These are phyloP conservation scores for Phalaenopsis hybrid DNA, from an alignment of 116 monocot species.

Conservation along the genomic window DNA sequence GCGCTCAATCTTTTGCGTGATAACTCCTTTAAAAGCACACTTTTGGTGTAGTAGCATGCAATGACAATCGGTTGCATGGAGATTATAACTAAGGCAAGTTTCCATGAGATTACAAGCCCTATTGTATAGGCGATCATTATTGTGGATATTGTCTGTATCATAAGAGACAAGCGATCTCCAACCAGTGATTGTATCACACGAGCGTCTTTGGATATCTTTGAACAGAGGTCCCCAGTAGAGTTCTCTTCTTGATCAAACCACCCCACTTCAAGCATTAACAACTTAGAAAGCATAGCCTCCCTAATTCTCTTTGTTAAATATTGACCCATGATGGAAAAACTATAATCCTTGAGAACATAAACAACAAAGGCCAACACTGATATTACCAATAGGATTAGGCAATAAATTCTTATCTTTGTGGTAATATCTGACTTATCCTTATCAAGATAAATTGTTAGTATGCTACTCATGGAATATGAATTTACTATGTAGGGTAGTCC, in stretches of 20 bases:
- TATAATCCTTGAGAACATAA: constrained; percentile 51
- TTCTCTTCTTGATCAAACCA: constrained; percentile 69
- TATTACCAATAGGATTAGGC: constrained; percentile 22
- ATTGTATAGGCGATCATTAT: constrained; percentile 40
- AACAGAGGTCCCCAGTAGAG: constrained; percentile 46
- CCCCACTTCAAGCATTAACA: constrained; percentile 54
- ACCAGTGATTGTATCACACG: constrained; percentile 49
- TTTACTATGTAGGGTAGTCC: constrained; percentile 36
- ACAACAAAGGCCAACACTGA: constrained; percentile 25
- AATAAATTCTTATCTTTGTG: constrained; percentile 31
- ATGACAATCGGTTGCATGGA: constrained; percentile 51
- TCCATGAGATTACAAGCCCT: constrained; percentile 49
- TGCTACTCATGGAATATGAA: constrained; percentile 38
- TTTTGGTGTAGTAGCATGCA: constrained; percentile 38
- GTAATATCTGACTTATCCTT: constrained; percentile 34
- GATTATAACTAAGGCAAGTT: constrained; percentile 46
- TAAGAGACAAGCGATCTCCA: constrained; percentile 49
- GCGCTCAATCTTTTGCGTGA: constrained; percentile 31
- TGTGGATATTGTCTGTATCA: constrained; percentile 41
- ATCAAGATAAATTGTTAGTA: constrained; percentile 38
- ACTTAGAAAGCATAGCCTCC: constrained; percentile 51
- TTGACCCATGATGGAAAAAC: constrained; percentile 61
- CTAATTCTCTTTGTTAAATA: constrained; percentile 50
- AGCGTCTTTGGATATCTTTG: constrained; percentile 50
- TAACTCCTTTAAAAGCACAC: constrained; percentile 28